Conservation (phyloP, 2,329 filamentous ascomycete species). For the Colletotrichum noveboracense region DNA sequence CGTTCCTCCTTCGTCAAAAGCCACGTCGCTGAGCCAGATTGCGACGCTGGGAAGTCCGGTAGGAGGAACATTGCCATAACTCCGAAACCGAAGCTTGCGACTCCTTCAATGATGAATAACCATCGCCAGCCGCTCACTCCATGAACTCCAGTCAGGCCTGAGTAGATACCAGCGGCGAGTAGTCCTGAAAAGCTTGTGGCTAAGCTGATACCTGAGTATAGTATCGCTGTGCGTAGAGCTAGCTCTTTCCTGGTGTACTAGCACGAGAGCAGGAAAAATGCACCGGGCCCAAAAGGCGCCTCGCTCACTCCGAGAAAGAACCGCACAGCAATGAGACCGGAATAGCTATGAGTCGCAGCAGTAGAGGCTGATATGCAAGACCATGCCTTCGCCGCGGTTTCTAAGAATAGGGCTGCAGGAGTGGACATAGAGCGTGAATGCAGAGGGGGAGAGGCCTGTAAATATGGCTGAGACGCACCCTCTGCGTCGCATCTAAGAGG, state of each 20-base stretch:
- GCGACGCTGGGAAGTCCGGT: background rate
- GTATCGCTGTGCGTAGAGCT: constrained; percentile 48
- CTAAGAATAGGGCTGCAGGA: too few relatives aligned
- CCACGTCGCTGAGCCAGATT: background rate
- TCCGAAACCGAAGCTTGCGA: background rate
- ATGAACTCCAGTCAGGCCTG: background rate
- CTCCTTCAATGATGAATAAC: background rate
- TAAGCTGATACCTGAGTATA: background rate
- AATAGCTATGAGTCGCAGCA: background rate
- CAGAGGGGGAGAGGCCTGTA: too few relatives aligned
- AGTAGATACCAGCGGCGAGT: constrained; percentile 23
- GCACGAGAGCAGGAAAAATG: constrained; percentile 59
- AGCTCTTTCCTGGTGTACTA: constrained; percentile 77
- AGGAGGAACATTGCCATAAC: background rate
- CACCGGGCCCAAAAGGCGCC: background rate
- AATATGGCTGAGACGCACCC: too few relatives aligned
- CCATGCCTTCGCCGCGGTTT: too few relatives aligned
- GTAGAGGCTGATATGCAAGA: constrained; percentile 3
- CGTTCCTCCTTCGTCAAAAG: background rate
- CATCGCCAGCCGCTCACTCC: background rate
- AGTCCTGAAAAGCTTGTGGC: background rate
- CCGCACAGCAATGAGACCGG: background rate
- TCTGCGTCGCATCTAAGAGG: too few relatives aligned
- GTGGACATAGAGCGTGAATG: too few relatives aligned
- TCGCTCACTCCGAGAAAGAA: background rate